Evolutionary conservation across 768 basidiomycete genomes (phyloP).

Genomic region (Lentinula detonsa): DNA sequence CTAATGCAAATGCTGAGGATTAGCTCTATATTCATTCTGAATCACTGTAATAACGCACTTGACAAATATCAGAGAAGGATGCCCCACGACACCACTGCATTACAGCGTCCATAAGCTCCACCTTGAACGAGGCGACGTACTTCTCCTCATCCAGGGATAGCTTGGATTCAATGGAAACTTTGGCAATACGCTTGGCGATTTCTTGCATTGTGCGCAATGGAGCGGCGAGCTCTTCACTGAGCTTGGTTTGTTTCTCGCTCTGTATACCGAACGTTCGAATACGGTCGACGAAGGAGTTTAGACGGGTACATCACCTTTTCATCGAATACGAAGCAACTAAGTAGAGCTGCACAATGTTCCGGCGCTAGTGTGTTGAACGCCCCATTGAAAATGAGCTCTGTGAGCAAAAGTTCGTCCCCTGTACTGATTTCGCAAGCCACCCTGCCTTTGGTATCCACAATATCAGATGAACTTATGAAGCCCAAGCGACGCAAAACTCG

Average conservation of each 20-base stretch:
- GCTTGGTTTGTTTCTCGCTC: slow-evolving; percentile 81
- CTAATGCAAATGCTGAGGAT: slow-evolving; percentile 33
- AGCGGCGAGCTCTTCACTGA: slow-evolving; percentile 90
- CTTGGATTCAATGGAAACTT: slow-evolving; percentile 92
- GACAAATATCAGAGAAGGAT: slow-evolving; percentile 93
- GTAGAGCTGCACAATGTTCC: slow-evolving; percentile 88
- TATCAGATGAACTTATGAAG: slow-evolving; percentile 84
- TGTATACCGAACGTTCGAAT: slow-evolving; percentile 22
- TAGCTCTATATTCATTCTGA: not conserved
- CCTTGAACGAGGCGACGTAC: slow-evolving; percentile 95
- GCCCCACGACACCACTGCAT: slow-evolving; percentile 98
- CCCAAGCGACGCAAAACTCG: slow-evolving; percentile 88
- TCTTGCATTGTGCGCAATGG: slow-evolving; percentile 96
- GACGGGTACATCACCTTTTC: slow-evolving; percentile 66
- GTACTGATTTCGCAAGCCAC: slow-evolving; percentile 99
- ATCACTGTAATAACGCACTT: slow-evolving; percentile 43
- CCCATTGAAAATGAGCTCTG: slow-evolving; percentile 96
- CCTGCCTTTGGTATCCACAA: slow-evolving; percentile 96
- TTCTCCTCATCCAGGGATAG: slow-evolving; percentile 86
- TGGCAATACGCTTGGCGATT: slow-evolving; percentile 91
- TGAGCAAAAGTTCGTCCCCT: slow-evolving; percentile 92
- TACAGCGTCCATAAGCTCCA: slow-evolving; percentile 97
- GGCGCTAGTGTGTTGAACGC: slow-evolving; percentile 87
- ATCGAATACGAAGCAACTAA: slow-evolving; percentile 96
- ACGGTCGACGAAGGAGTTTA: not conserved